Base-by-base conservation (phyloP, 1,284 basidiomycete genomes). In the Ustilago cynodontis region DNA sequence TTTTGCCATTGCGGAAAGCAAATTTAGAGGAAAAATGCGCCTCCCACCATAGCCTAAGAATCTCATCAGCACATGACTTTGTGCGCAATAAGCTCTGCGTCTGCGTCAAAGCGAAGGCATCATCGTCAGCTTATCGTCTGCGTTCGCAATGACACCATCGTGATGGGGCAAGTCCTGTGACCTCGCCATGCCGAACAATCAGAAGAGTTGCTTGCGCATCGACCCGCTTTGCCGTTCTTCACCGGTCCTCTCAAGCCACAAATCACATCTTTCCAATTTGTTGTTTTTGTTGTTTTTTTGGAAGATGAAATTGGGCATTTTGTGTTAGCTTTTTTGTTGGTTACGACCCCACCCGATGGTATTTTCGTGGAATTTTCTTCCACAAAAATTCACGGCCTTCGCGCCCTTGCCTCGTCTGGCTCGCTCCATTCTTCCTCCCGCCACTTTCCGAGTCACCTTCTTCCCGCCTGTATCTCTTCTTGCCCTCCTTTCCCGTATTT, bases 371-470 rank as follows among this genome's bases (percentile, higher is more conserved):
- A 33, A 33, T 33, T n/a, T n/a, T n/a, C n/a, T n/a, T n/a, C n/a
- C n/a, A n/a, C n/a, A n/a, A 33, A 33, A 33, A 33, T 33, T 33
- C 31, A 33, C 31, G n/a, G 41, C 20, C 41, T 20, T 43, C 11
- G n/a, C 41, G 41, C 20, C n/a, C 13, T 1, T n/a, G 13, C 18
- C 1, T 41, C 37, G 16, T 7, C 11, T 43, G 41, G n/a, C 26
- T 49, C 47, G 8, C 47, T 26, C 13, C 20, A n/a, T 22, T 45
- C 22, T 13, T 16, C 24, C 26, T 49, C 47, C 26, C 41, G 24
- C 26, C 47, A 14, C 47, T 5, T 49, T 49, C 47, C 47, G 47
- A 49, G 47, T 49, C 47, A 49, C 47, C 24, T 28, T 28, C 35
- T 37, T 3, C 35, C 35, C 31, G 7, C 14, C 35, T 8, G 3